Evolutionary conservation across 129 eudicot species (phyloP).

Genomic region (Deinandra increscens): DNA sequence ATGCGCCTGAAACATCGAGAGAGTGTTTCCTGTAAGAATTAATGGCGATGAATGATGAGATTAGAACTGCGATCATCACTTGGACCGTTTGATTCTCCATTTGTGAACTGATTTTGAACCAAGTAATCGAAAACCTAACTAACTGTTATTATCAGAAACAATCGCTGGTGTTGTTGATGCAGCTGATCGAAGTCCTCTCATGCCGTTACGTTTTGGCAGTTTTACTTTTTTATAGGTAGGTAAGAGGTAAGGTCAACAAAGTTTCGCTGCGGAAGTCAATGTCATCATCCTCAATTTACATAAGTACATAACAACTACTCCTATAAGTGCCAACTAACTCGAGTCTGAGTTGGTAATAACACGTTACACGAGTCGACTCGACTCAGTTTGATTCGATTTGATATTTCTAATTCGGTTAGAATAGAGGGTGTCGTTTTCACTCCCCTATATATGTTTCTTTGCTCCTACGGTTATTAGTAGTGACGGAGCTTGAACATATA

Average conservation of each 20-base stretch:
- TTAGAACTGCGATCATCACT: conserved; percentile 40
- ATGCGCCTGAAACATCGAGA: conserved; percentile 81
- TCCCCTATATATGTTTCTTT: no score
- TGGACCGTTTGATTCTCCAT: conserved; percentile 52
- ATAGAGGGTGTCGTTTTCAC: no score
- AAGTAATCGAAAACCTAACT: conserved; percentile 17
- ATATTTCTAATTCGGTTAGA: no score
- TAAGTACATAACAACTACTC: no score
- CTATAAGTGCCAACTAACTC: no score
- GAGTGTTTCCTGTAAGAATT: conserved; percentile 68
- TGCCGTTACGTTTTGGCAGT: conserved; percentile 1
- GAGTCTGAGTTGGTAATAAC: no score
- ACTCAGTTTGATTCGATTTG: no score
- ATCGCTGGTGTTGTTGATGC: conserved; percentile 4
- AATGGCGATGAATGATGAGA: conserved; percentile 53
- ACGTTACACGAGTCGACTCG: no score
- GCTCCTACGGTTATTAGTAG: no score
- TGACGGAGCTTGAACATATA: no score
- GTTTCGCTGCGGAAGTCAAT: conserved; percentile 15
- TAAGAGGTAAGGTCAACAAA: conserved; percentile 29
- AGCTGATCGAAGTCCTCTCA: background rate
- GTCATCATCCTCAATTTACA: conserved; percentile 10
- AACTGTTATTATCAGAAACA: background rate
- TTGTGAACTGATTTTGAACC: conserved; percentile 9
- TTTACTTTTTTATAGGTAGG: no score